Conservation (phyloP, 352 stramenopile genomes). For the Globisporangium iwayamae region DNA sequence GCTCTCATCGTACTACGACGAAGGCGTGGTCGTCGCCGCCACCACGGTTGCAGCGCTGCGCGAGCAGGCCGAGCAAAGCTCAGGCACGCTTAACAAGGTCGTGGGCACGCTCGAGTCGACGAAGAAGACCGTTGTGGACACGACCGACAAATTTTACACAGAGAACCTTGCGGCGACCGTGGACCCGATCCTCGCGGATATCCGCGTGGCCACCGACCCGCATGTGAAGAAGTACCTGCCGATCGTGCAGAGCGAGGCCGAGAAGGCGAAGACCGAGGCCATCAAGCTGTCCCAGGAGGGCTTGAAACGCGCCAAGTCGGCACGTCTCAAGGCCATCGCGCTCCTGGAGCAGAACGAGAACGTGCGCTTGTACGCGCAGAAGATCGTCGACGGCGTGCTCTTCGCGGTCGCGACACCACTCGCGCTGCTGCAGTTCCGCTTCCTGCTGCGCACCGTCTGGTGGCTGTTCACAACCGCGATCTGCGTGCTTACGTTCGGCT, state of each 20-base stretch:
- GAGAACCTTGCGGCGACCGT: constrained; percentile 66
- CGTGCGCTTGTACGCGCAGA: constrained; percentile 55
- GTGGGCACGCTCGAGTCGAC: constrained; percentile 43
- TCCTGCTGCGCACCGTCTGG: constrained; percentile 49
- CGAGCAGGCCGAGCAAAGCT: constrained; percentile 43
- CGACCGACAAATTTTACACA: constrained; percentile 56
- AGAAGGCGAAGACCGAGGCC: constrained; percentile 32
- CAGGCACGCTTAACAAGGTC: constrained; percentile 41
- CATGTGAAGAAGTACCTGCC: constrained; percentile 56
- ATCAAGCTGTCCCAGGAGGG: constrained; percentile 41
- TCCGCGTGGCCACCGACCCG: constrained; percentile 45
- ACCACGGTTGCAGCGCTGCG: constrained; percentile 32
- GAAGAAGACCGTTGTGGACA: constrained; percentile 42
- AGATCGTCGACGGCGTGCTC: constrained; percentile 61
- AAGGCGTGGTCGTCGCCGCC: constrained; percentile 53
- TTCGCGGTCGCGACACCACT: constrained; percentile 44
- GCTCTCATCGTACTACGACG: constrained; percentile 79
- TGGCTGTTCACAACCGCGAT: constrained; percentile 52
- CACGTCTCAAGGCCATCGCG: constrained; percentile 45
- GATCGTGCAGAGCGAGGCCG: constrained; percentile 42
- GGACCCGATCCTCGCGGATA: constrained; percentile 52
- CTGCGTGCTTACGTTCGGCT: constrained; percentile 48
- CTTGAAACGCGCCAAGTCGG: constrained; percentile 39
- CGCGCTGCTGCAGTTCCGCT: constrained; percentile 41
- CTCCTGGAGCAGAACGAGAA: constrained; percentile 59